Evolutionary conservation across 345 rosid genomes (phyloP).

Genomic region (Excoecaria cochinchinensis): DNA sequence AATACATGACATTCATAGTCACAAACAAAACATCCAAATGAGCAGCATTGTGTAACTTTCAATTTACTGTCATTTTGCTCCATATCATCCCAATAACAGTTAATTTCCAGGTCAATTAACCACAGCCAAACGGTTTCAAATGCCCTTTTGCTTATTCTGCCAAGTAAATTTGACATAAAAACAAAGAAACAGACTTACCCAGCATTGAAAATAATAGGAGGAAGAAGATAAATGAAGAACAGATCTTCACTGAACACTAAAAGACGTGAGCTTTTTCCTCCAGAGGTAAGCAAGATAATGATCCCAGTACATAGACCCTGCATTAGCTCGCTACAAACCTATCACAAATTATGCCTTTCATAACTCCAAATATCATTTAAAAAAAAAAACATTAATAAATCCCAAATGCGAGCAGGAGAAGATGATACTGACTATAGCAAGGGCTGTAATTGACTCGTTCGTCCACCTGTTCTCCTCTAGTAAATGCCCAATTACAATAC

Average conservation of each 20-base stretch:
- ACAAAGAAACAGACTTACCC: conserved; percentile 49
- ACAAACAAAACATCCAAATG: conserved; percentile 5
- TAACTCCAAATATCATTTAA: neutral
- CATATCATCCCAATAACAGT: no score
- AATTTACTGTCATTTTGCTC: no score
- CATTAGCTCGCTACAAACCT: conserved; percentile 14
- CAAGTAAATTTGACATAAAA: neutral
- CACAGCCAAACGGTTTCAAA: no score
- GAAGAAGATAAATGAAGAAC: conserved; percentile 96
- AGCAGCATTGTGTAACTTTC: neutral
- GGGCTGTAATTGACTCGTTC: conserved; percentile 95
- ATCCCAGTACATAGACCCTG: conserved; percentile 92
- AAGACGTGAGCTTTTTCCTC: conserved; percentile 80
- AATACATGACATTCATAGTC: neutral
- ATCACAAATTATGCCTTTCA: neutral
- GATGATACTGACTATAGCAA: conserved; percentile 59
- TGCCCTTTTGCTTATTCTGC: no score
- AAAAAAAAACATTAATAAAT: neutral
- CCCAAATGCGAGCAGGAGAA: neutral
- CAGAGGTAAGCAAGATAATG: conserved; percentile 69
- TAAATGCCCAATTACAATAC: conserved; percentile 85
- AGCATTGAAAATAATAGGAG: conserved; percentile 95
- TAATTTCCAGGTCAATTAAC: no score
- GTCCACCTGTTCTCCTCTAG: conserved; percentile 82
- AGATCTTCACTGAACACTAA: conserved; percentile 93